A percentile compares a stretch with the other conserved stretches of the same genome.
Evolutionary conservation across 805 yeast species (phyloP).

Genomic region (Candida multigemmis): DNA sequence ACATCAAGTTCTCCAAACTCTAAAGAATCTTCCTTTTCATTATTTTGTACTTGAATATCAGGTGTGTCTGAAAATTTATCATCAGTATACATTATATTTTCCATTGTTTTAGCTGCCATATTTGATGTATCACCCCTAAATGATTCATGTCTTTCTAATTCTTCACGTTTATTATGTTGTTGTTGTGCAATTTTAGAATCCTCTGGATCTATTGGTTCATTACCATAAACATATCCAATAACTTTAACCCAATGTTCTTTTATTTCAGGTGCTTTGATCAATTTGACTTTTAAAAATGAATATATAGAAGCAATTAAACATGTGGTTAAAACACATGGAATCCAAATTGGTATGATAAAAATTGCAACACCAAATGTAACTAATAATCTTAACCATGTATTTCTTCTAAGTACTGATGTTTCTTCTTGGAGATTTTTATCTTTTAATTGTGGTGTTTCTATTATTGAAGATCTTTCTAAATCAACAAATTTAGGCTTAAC

Average conservation of each 20-base stretch:
- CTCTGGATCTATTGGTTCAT: conserved; percentile 16
- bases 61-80: conserved; percentile 13
- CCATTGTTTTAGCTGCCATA: conserved; percentile 26
- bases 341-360: conserved; percentile 39
- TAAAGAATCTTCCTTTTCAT: conserved; percentile 6
- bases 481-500: conserved; percentile 47
- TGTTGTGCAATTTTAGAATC: conserved; percentile 23
- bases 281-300: conserved; percentile 27
- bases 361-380: conserved; percentile 14
- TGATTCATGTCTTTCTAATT: conserved; percentile 20
- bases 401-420: conserved; percentile 24
- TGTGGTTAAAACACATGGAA: conserved; percentile 34
- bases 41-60: conserved; percentile 3
- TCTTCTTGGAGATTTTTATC: conserved; percentile 22
- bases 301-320: conserved; percentile 28
- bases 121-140: conserved; percentile 34
- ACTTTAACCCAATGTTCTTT: conserved; percentile 25
- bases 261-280: conserved; percentile 13
- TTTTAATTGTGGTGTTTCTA: conserved; percentile 1
- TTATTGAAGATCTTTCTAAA: conserved; percentile 20
- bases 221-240: conserved; percentile 20
- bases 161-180: conserved; percentile 16
- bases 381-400: conserved; percentile 12
- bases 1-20: conserved; percentile 3
- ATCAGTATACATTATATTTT: conserved; percentile 27